A percentile compares a stretch with the other conserved stretches of the same genome.
These are phyloP conservation scores for Populus pruinosa DNA, from an alignment of 345 rosid genomes.

Conservation along the genomic window DNA sequence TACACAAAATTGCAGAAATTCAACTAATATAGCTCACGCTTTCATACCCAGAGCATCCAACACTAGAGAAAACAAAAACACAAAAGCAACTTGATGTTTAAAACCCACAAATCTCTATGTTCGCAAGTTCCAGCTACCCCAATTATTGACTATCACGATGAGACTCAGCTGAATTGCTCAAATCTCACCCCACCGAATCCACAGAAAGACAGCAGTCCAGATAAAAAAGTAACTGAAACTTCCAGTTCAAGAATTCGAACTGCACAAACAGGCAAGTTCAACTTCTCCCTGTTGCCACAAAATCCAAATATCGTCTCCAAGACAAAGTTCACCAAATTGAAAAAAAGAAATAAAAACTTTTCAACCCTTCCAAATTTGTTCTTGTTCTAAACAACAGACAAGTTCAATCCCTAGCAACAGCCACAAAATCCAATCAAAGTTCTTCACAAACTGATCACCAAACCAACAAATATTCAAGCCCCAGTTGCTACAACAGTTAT, in stretches of 20 bases:
- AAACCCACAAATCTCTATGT: neutral
- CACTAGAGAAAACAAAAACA: neutral
- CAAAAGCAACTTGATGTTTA: neutral
- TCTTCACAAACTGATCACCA: conserved; percentile 4
- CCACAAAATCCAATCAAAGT: conserved; percentile 3
- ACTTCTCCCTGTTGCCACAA: conserved; percentile 6
- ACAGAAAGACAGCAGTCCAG: conserved; percentile 2
- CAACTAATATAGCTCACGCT: neutral
- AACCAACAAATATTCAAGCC: neutral
- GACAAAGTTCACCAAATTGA: conserved; percentile 5
- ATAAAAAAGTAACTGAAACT: neutral
- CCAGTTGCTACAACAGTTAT: neutral
- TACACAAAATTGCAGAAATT: neutral
- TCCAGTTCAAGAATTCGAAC: conserved; percentile 2
- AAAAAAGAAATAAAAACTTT: neutral
- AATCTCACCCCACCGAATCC: conserved; percentile 1
- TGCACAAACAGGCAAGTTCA: neutral
- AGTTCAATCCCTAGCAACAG: conserved; percentile 7
- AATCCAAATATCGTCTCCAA: conserved; percentile 7
- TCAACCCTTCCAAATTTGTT: neutral
- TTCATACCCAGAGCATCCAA: neutral
- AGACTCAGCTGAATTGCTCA: conserved; percentile 13
- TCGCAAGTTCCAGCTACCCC: neutral
- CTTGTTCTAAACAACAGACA: neutral
- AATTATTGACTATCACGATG: neutral